phyloP scores from a whole-genome alignment of 73 alveolate species.

The Diophrys appendiculata region DNA sequence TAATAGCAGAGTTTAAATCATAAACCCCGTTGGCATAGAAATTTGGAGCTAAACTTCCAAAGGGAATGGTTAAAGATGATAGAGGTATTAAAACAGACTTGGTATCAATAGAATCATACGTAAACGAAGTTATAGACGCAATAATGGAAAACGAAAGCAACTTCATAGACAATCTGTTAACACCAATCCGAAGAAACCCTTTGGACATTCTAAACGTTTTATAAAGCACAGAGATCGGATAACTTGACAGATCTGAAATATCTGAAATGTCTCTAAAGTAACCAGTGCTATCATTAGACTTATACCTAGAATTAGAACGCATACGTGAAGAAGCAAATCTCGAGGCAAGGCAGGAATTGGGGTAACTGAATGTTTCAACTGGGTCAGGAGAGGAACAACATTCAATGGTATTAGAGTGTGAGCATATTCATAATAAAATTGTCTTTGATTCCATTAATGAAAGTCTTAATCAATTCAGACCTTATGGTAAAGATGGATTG shows the following conservation, averaged over 20 bases:
- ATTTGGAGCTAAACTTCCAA: not conserved
- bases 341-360: conserved; percentile 12
- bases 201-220: conserved; percentile 46
- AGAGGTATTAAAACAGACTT: conserved; percentile 66
- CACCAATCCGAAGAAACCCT: conserved; percentile 60
- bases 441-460: conserved; percentile 34
- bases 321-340: conserved; percentile 40
- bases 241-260: conserved; percentile 44
- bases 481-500: conserved; percentile 40
- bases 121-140: conserved; percentile 51
- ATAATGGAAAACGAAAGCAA: conserved; percentile 32
- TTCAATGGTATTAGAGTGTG: conserved; percentile 12
- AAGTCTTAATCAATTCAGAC: conserved; percentile 23
- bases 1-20: not conserved
- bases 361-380: not conserved
- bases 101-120: conserved; percentile 59
- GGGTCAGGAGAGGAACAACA: not conserved
- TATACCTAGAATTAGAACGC: conserved; percentile 58
- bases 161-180: conserved; percentile 24
- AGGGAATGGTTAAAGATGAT: conserved; percentile 3
- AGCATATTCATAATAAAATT: conserved; percentile 30
- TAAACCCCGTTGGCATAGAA: not conserved
- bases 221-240: conserved; percentile 68
- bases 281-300: conserved; percentile 49
- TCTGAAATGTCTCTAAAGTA: not conserved